Evolutionary conservation across 2,329 filamentous ascomycete genomes (phyloP), one percentile per base, ranked within the genome.

Genomic region (Coniella lustricola): DNA sequence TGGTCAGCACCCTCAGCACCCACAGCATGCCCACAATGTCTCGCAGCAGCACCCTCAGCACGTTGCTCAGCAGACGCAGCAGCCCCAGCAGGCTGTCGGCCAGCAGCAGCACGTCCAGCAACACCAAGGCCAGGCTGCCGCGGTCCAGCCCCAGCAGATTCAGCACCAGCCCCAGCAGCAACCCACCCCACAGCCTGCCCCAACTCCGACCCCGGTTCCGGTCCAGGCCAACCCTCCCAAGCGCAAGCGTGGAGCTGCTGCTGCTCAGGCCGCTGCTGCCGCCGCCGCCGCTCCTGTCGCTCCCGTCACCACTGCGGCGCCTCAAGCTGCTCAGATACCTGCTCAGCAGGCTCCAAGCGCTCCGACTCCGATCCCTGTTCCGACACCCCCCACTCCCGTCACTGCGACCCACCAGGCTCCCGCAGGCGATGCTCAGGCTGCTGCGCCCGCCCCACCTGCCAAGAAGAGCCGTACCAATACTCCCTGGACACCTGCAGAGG

Each of bases 391-490:
- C 1, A 59, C 62, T 16, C 52, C 59, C 7, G 58, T 60, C 13
- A 58, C 62, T 16, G 56, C 61, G 7, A 55, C 58, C 17, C 53
- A 54, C 7, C 60, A 63, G 34, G 40, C 55, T 7, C 47, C 57
- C 3, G 41, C 54, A 5, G 49, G 56, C 5, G 66, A 69, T 18
- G 65, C 70, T 29, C 62, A 59, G 16, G 51, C 58, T 2, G 62
- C 63, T 1, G 57, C 67, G 1, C 57, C 59, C 57, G 75, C 74
- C 22, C 79, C 81, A 2, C 81, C 82, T 7, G 74, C 79, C 41
- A 98, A 97, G 73, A 96, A 96, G 73, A 93, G 89, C 60, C 79
- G 93, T 52, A 97, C 93, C n/a, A 98, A 98, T 64, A 98, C 93
- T 3, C 93, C 93, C 0, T 98, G 93, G 93, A 96, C 90, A 2